Base-by-base conservation (phyloP, 2,329 filamentous ascomycete species). In the Beauveria varroae region DNA sequence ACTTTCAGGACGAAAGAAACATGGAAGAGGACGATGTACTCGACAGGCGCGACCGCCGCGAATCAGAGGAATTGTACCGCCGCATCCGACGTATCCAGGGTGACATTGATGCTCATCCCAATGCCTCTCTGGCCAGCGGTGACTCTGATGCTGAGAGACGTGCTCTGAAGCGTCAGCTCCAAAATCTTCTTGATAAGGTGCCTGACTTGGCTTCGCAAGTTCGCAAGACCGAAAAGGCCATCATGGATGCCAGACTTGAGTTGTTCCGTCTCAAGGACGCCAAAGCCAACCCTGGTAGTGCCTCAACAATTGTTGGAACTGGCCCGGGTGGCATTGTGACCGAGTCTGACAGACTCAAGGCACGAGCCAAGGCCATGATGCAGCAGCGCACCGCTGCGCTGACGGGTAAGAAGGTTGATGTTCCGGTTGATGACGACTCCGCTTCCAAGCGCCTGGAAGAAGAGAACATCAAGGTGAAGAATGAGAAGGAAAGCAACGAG, bases 361-460 rank as follows among this genome's bases (percentile, higher is more conserved):
- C 95, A 41, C 86, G 93, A 67, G 93, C 95, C 37, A 96, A 93
- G 76, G 93, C 93, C 44, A 96, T 97, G 86, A 99, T 99, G 95
- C 93, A 98, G 76, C 93, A 96, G 70, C 89, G 95, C 63, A 93
- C 95, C 67, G 95, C 95, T 61, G 93, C 95, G 20, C 78, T 99
- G 65, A 91, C 92, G 24, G 95, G 95, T 62, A 91, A 88, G 74
- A 92, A 93, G 71, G 78, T 88, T 52, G 86, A 90, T 43, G 74
- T 79, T 2, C 79, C 78, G 51, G 83, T 87, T 63, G 90, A 96
- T 65, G 88, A 93, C 65, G 81, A 83, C 28, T 90, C 90, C 65
- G 91, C 90, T 3, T 87, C 92, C 52, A 90, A 91, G 75, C 86
- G 95, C 40, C 75, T 98, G 18, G 95, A 98, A 72, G 90, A 96